These are phyloP conservation scores for Parasarocladium wereldwijsianum DNA, from an alignment of 2,329 filamentous ascomycete genomes.

Conservation along the genomic window DNA sequence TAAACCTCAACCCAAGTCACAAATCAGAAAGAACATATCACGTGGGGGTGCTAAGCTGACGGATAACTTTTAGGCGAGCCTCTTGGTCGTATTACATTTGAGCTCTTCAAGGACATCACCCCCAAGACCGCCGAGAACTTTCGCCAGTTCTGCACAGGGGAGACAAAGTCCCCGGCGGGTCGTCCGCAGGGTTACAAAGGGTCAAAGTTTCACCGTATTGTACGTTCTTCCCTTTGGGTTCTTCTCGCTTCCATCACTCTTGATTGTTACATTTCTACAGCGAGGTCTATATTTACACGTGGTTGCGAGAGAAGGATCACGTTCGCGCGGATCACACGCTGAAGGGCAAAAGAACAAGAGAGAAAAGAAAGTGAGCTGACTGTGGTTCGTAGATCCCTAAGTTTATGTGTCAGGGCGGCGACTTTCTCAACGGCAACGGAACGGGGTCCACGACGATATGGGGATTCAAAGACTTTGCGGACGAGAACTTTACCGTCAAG, in stretches of 20 bases:
- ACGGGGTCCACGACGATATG: constrained; percentile 83
- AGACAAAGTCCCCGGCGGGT: constrained; percentile 64
- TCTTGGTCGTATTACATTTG: constrained; percentile 75
- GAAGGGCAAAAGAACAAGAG: too few species aligned
- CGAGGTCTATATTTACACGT: too few species aligned
- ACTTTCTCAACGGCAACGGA: constrained; percentile 88
- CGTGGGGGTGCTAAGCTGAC: constrained; percentile 3
- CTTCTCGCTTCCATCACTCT: too few species aligned
- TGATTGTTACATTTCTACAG: too few species aligned
- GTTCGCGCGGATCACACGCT: too few species aligned
- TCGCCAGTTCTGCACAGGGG: constrained; percentile 90
- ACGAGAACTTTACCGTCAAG: constrained; percentile 76
- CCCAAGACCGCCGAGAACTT: constrained; percentile 94
- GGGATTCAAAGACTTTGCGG: constrained; percentile 67
- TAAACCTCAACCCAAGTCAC: not conserved
- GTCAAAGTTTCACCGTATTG: constrained; percentile 85
- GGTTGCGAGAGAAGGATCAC: too few species aligned
- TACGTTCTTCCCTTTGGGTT: constrained; percentile 40
- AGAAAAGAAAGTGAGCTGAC: too few species aligned
- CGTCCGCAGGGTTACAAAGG: constrained; percentile 88
- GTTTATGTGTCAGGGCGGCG: constrained; percentile 96
- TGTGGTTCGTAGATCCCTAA: constrained; percentile 72
- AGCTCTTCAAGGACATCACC: constrained; percentile 73
- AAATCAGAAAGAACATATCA: not conserved
- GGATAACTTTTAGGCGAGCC: constrained; percentile 50